Conservation (phyloP, 768 basidiomycete genomes). For the Neoboletus brunneissimus region DNA sequence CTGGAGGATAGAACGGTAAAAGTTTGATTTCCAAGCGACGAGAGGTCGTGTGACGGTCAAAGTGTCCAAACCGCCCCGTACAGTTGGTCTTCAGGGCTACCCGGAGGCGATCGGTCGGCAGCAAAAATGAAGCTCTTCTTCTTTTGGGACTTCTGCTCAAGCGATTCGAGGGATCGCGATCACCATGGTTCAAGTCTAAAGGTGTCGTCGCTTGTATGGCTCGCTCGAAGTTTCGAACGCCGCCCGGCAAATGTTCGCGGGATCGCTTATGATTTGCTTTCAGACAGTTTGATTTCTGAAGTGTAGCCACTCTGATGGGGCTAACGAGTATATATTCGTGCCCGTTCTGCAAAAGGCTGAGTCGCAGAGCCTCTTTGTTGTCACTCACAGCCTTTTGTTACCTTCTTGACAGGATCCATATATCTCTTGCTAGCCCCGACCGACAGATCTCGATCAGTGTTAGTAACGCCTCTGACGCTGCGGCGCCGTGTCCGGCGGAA, state of each 20-base stretch:
- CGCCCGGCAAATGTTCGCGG: slow-evolving; percentile 33
- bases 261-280: slow-evolving; percentile 24
- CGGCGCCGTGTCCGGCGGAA: slow-evolving; percentile 12
- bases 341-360: neutral
- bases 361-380: neutral
- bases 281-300: neutral
- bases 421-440: neutral
- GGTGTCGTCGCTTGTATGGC: slow-evolving; percentile 27
- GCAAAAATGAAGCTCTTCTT: slow-evolving; percentile 20
- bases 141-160: slow-evolving; percentile 21
- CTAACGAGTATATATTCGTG: neutral
- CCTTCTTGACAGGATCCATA: neutral
- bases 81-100: neutral
- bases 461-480: slow-evolving; percentile 8
- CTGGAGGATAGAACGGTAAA: neutral
- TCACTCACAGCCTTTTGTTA: neutral
- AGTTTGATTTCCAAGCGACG: neutral
- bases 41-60: neutral
- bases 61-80: neutral
- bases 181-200: slow-evolving; percentile 22
- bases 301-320: neutral
- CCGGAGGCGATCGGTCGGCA: slow-evolving; percentile 21
- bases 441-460: slow-evolving; percentile 9
- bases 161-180: slow-evolving; percentile 31
- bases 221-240: slow-evolving; percentile 15